Evolutionary conservation across 2,329 filamentous ascomycete genomes (phyloP).

Genomic region (Raffaelea albimanens): DNA sequence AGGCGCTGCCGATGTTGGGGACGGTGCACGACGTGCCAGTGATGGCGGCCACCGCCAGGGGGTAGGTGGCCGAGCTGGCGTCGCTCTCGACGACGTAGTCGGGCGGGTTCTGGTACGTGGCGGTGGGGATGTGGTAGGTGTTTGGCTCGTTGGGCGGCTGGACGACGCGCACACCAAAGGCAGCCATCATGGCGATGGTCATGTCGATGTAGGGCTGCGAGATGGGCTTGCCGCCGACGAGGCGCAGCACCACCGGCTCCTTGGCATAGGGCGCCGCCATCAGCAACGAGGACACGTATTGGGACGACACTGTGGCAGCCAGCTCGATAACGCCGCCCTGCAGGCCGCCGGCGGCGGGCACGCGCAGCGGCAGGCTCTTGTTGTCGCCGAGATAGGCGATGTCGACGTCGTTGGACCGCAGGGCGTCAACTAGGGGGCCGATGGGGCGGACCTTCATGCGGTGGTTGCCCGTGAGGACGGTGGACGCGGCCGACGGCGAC

Average conservation of each 20-base stretch:
- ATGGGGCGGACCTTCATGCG: constrained; percentile 96
- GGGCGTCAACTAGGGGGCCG: constrained; percentile 81
- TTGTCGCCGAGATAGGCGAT: constrained; percentile 80
- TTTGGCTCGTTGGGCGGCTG: constrained; percentile 71
- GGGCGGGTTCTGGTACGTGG: constrained; percentile 69
- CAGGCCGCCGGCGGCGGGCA: constrained; percentile 75
- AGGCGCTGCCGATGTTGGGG: constrained; percentile 88
- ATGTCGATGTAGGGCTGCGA: constrained; percentile 97
- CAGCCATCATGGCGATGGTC: constrained; percentile 95
- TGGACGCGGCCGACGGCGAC: constrained; percentile 46
- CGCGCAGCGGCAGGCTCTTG: constrained; percentile 72
- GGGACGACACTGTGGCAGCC: constrained; percentile 93
- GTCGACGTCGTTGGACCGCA: constrained; percentile 76
- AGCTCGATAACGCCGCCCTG: constrained; percentile 82
- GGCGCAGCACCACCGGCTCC: constrained; percentile 76
- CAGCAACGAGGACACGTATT: constrained; percentile 93
- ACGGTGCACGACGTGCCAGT: constrained; percentile 93
- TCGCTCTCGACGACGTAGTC: constrained; percentile 94
- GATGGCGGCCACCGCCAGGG: constrained; percentile 86
- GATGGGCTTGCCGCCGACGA: constrained; percentile 95
- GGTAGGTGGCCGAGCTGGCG: constrained; percentile 95
- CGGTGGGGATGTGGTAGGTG: constrained; percentile 88
- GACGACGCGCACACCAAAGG: constrained; percentile 76
- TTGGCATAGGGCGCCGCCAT: constrained; percentile 98
- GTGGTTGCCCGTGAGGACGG: constrained; percentile 82